These are phyloP conservation scores for Pittosporum tobira DNA, from an alignment of 129 eudicot genomes.

Conservation along the genomic window DNA sequence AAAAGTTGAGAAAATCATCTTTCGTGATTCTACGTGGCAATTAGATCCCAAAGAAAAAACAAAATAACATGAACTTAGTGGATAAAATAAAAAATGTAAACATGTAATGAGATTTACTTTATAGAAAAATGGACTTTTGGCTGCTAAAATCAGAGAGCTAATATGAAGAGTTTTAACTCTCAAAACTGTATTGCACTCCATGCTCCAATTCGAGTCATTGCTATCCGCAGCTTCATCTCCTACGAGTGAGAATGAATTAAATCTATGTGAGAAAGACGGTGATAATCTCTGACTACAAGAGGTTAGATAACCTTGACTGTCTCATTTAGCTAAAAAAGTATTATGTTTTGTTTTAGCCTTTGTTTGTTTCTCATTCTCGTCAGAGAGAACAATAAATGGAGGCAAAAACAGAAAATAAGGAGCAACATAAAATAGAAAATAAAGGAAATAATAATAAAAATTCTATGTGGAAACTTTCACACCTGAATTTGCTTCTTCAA, in stretches of 20 bases:
- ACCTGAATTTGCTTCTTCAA: slow-evolving; percentile 76
- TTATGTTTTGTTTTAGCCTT: too few relatives aligned
- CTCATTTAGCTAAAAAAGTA: not conserved
- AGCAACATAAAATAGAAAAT: too few relatives aligned
- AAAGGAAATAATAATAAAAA: too few relatives aligned
- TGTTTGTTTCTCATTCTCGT: not conserved
- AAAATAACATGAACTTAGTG: not conserved
- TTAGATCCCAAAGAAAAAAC: not conserved
- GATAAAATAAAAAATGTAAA: not conserved
- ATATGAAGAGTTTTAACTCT: slow-evolving; percentile 72
- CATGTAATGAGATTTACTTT: slow-evolving; percentile 34
- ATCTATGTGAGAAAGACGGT: not conserved
- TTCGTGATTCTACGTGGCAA: slow-evolving; percentile 5
- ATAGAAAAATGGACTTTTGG: slow-evolving; percentile 90
- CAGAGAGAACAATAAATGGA: not conserved
- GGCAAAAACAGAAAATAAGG: slow-evolving; percentile 7
- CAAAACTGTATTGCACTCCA: slow-evolving; percentile 54
- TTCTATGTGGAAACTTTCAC: not conserved
- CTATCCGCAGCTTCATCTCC: slow-evolving; percentile 74
- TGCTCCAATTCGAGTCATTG: slow-evolving; percentile 59
- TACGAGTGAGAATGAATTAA: slow-evolving; percentile 13
- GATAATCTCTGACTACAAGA: not conserved
- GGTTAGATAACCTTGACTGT: not conserved
- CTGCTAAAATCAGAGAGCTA: slow-evolving; percentile 89
- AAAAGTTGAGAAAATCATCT: slow-evolving; percentile 2